A percentile compares a stretch with the other conserved stretches of the same genome.
Conservation (phyloP, 2,329 filamentous ascomycete genomes). For the Sclerotinia subarctica region DNA sequence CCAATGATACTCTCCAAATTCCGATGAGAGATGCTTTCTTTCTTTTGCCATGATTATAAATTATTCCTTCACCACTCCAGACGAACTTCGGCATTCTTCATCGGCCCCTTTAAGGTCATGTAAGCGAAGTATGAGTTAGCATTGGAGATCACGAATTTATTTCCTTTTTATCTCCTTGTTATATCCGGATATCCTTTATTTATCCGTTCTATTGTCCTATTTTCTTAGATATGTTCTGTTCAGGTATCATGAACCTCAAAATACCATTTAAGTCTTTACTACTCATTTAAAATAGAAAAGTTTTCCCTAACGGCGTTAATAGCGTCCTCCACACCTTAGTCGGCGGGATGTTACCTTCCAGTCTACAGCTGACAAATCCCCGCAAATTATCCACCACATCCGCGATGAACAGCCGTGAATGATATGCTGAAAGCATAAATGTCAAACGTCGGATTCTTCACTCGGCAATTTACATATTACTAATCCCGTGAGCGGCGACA, state of each 20-base stretch:
- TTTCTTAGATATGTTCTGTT: background rate
- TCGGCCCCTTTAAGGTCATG: background rate
- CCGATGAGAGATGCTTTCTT: background rate
- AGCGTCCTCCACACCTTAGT: too few species aligned
- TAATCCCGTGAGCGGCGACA: background rate
- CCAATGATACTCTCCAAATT: background rate
- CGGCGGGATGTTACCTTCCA: too few species aligned
- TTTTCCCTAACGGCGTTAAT: background rate
- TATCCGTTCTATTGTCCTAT: background rate
- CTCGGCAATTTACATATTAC: background rate
- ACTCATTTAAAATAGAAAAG: background rate
- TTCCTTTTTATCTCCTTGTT: background rate
- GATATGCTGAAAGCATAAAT: background rate
- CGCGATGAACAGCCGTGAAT: background rate
- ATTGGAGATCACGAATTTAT: background rate
- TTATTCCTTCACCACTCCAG: background rate
- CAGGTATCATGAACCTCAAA: background rate
- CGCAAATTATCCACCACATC: background rate
- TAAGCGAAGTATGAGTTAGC: background rate
- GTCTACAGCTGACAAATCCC: constrained; percentile 10
- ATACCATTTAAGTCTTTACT: background rate
- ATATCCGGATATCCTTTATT: background rate
- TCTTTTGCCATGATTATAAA: background rate
- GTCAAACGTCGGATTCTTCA: background rate
- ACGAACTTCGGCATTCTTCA: background rate